Conservation (phyloP, 176 grass and related monocot genomes). For the Triticum monococcum region DNA sequence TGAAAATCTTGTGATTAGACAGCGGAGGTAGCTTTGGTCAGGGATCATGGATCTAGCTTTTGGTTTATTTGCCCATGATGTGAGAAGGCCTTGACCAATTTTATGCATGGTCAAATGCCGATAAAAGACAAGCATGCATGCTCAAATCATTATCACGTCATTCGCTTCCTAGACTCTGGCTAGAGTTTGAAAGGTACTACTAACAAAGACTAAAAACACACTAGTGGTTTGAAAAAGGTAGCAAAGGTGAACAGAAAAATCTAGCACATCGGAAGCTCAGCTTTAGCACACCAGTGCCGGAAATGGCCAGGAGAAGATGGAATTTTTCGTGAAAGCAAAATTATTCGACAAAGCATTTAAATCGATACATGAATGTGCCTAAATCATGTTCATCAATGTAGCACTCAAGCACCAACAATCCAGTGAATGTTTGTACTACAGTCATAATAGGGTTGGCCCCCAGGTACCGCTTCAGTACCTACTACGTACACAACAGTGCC, state of each 20-base stretch:
- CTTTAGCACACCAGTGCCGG: background rate
- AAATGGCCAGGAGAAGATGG: background rate
- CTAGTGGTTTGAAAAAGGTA: background rate
- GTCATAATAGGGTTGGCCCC: slow-evolving; percentile 27
- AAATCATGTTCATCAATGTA: slow-evolving; percentile 55
- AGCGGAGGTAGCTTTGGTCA: slow-evolving; percentile 44
- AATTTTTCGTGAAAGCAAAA: background rate
- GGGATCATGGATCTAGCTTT: slow-evolving; percentile 52
- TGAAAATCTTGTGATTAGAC: slow-evolving; percentile 45
- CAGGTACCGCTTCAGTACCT: slow-evolving; percentile 26
- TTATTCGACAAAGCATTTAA: slow-evolving; percentile 43
- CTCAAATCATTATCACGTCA: slow-evolving; percentile 31
- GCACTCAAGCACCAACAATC: slow-evolving; percentile 36
- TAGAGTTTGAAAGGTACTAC: background rate
- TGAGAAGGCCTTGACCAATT: slow-evolving; percentile 33
- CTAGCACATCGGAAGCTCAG: background rate
- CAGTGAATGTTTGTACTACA: slow-evolving; percentile 49
- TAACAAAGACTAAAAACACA: background rate
- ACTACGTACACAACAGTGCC: slow-evolving; percentile 25
- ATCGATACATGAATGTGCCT: slow-evolving; percentile 46
- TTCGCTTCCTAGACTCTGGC: background rate
- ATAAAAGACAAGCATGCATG: slow-evolving; percentile 9
- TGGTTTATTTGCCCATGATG: slow-evolving; percentile 45
- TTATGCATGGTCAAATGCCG: slow-evolving; percentile 33
- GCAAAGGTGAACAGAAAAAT: background rate